Percentiles rank a stretch among this genome's conserved stretches.
phyloP scores from a whole-genome alignment of 176 grass and related monocot genomes.

The barley (Hordeum vulgare) region MorexV3_pseudomolecules_assembly NC_058520.1:154125626-154126125 shows the following conservation, averaged over 20 bases:
- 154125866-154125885: conserved; percentile 43
- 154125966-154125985: conserved; percentile 15
- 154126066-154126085: conserved; percentile 17
- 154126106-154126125: conserved; percentile 95
- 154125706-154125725: conserved; percentile 34
- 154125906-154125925: conserved; percentile 32
- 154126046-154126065: conserved; percentile 33
- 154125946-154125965: background rate
- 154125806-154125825: conserved; percentile 34
- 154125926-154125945: background rate
- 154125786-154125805: background rate
- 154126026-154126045: conserved; percentile 43
- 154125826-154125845: conserved; percentile 24
- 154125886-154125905: conserved; percentile 41
- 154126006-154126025: conserved; percentile 59
- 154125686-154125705: conserved; percentile 37
- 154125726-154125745: background rate
- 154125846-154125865: conserved; percentile 32
- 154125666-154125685: background rate
- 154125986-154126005: background rate
- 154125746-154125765: background rate
- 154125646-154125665: conserved; percentile 69
- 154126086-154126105: conserved; percentile 33
- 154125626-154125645: conserved; percentile 39
- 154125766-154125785: background rate